These are phyloP conservation scores for Amoeboaphelidium protococcarum DNA, from an alignment of 371 early-diverging fungal genomes.

Conservation along the genomic window DNA sequence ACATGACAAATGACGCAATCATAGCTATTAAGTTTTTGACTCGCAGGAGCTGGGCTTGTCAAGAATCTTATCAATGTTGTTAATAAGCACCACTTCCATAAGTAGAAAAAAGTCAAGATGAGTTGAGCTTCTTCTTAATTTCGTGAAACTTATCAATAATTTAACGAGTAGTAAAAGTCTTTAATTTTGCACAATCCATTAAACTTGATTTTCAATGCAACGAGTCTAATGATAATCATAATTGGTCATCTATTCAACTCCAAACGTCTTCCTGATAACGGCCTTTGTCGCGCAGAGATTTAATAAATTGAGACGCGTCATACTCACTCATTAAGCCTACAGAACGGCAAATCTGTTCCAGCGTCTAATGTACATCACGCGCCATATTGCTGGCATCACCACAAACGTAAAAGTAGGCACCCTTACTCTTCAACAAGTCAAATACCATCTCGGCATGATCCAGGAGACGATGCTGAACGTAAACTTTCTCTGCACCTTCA, in stretches of 20 bases:
- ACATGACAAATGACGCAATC: no score
- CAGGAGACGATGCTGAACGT: conserved; percentile 52
- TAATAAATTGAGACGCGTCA: conserved; percentile 43
- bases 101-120: no score
- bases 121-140: no score
- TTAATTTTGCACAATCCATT: no score
- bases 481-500: conserved; percentile 57
- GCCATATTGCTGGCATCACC: conserved; percentile 94
- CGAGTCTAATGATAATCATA: no score
- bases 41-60: no score
- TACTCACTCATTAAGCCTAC: conserved; percentile 37
- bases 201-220: no score
- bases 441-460: conserved; percentile 35
- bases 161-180: no score
- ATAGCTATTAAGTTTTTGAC: no score
- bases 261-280: conserved; percentile 89
- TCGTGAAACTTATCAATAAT: no score
- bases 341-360: conserved; percentile 34
- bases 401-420: conserved; percentile 70
- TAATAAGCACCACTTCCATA: no score
- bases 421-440: conserved; percentile 33
- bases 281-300: conserved; percentile 42
- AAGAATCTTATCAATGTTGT: no score
- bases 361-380: conserved; percentile 44
- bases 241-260: conserved; percentile 35